Evolutionary conservation across 345 rosid genomes (phyloP), one percentile per base, ranked within the genome.

Genomic region (Pistacia integerrima): DNA sequence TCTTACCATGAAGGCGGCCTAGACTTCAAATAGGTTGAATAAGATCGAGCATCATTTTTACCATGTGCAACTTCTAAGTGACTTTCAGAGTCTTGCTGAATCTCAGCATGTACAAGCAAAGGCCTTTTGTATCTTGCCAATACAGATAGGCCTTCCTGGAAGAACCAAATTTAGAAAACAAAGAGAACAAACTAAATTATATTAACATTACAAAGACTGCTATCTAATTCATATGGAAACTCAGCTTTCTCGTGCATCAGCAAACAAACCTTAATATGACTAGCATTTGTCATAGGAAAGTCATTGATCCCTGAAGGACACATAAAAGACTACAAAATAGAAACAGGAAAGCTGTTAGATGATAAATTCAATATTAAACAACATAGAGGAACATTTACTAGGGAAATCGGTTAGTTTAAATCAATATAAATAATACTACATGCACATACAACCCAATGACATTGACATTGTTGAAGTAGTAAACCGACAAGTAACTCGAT

Each of bases 281-380:
- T 86, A 52, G 83, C 82, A 76, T 87, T 89, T 68, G 99, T 93
- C 99, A 96, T 96, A 14, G 97, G 98, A 64, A 96, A 96, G 89
- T 96, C 99, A 25, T 91, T 80, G 84, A 93, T 93, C 78, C 98
- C 99, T 3, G 99, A 96, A 67, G 98, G 98, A 80, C 98, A 96
- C 97, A 96, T 93, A 79, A 96, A 96, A 57, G 99, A 92, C 99
- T 96, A 77, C 85, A 83, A 51, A 76, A 60, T 38, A 69, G 64
- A 75, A 80, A 51, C 8, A 74, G 30, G 77, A 57, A 72, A 76
- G 52, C 46, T 18, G 68, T 80, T 30, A 74, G 69, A 49, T 59
- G 63, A 72, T 65, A 14, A 54, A 51, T 70, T 51, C 49, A 13
- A 70, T 58, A 51, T 51, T 8, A 35, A 48, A 66, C 11, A 66